Base-by-base conservation (phyloP, 345 rosid species). In the Gossypium mustelinum region DNA sequence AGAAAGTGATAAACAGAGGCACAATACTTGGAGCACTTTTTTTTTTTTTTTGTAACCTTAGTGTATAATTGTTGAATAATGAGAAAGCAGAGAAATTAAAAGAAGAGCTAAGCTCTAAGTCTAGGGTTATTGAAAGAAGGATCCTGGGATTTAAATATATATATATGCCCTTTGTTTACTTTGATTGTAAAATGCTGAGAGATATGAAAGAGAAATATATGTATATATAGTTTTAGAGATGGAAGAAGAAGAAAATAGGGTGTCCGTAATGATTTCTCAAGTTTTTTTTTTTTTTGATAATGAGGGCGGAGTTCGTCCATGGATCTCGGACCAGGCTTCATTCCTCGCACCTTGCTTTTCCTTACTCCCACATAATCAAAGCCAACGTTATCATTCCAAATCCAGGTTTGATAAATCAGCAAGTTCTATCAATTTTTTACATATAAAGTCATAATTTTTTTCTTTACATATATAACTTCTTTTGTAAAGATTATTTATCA, bases 301-400 rank as follows among this genome's bases (percentile, higher is more conserved):
- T 69, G 24, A 12, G 14, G n/a, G 11, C 48, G 13, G 54, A 14
- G 13, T 43, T 48, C 25, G 2, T 34, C 27, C 0, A 55, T 43
- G 24, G 82, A 89, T 85, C 89, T 86, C 89, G 92, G 94, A 89
- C 90, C 92, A 89, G 92, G 94, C 92, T 89, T 89, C 94, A 87
- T 89, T 89, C 90, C 86, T 87, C 60, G 86, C 88, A 79, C 88
- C 82, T 25, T 58, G 20, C 82, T 79, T 87, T 86, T 81, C 82
- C 80, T 17, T 62, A 54, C 27, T 59, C 10, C 39, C 34, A 10
- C 17, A 12, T 1, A 11, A 4, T 51, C 25, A 5, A 69, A 69
- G 20, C 44, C 44, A 51, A 68, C 1, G 17, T 4, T 5, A 47
- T 47, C 41, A 14, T 68, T 6, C 9, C 13, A 9, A 16, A 48